A percentile compares a stretch with the other conserved stretches of the same genome.
Evolutionary conservation across 495 filamentous ascomycete species (phyloP).

Genomic region (Aspergillus haitiensis): DNA sequence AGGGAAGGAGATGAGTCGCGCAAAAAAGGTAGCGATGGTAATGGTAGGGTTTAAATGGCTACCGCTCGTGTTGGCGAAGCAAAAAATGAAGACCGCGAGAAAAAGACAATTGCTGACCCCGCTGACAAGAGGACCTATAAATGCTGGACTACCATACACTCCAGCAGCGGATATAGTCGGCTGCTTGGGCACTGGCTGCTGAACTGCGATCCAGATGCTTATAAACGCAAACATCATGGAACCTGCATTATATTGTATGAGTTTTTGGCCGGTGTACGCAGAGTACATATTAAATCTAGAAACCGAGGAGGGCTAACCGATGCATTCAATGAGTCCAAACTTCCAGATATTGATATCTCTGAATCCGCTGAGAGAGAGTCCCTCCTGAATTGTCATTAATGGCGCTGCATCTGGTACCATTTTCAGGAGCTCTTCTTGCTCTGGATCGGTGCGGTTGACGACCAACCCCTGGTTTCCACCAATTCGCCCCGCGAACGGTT

Average conservation of each 20-base stretch:
- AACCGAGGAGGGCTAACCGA: slow-evolving; percentile 24
- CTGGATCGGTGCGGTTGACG: slow-evolving; percentile 38
- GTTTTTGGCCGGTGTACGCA: background rate
- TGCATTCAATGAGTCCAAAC: slow-evolving; percentile 42
- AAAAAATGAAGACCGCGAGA: slow-evolving; percentile 52
- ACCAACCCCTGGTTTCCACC: slow-evolving; percentile 51
- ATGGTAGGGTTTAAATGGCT: slow-evolving; percentile 56
- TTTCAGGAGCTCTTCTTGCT: slow-evolving; percentile 35
- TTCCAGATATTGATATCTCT: slow-evolving; percentile 46
- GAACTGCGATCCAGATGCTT: slow-evolving; percentile 28
- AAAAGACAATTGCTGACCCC: slow-evolving; percentile 49
- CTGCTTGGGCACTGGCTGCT: background rate
- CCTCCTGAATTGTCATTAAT: slow-evolving; percentile 39
- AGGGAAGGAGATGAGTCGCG: slow-evolving; percentile 49
- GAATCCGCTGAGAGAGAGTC: slow-evolving; percentile 41
- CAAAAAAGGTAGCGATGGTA: slow-evolving; percentile 51
- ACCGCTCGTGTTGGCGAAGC: slow-evolving; percentile 50
- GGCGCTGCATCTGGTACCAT: slow-evolving; percentile 48
- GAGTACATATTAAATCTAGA: background rate
- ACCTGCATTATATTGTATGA: slow-evolving; percentile 14
- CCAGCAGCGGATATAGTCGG: slow-evolving; percentile 11
- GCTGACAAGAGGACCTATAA: slow-evolving; percentile 34
- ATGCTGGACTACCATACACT: slow-evolving; percentile 29
- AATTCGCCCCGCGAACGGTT: slow-evolving; percentile 50
- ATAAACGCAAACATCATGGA: slow-evolving; percentile 34